phyloP scores from a whole-genome alignment of 208 protist genomes.

The Porcisia deanei region DNA sequence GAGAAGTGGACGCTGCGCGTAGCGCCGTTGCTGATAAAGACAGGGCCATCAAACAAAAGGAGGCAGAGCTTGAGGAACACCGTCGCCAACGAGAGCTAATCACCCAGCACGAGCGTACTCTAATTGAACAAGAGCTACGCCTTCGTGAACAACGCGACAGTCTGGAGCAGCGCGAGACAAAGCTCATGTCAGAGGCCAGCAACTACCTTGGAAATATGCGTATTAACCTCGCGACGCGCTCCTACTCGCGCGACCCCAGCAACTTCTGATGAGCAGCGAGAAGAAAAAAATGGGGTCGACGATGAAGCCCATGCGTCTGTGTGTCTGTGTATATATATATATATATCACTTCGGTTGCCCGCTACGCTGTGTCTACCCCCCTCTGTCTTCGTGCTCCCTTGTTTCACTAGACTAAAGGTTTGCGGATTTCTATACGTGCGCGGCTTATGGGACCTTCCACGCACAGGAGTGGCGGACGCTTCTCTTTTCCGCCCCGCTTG shows the following conservation, averaged over 20 bases:
- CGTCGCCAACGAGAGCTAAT: constrained; percentile 79
- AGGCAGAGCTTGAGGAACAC: constrained; percentile 82
- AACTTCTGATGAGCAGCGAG: constrained; percentile 30
- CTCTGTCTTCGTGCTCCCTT: background rate
- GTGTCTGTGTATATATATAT: background rate
- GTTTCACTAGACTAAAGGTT: background rate
- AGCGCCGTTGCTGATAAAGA: constrained; percentile 74
- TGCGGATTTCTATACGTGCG: background rate
- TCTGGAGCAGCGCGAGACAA: constrained; percentile 87
- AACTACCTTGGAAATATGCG: constrained; percentile 86
- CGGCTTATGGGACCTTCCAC: background rate
- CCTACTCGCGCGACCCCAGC: constrained; percentile 70
- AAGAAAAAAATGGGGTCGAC: background rate
- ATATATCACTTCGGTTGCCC: background rate
- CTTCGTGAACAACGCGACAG: constrained; percentile 88
- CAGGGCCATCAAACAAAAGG: constrained; percentile 63
- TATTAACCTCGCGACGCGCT: constrained; percentile 44
- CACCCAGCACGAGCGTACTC: constrained; percentile 83
- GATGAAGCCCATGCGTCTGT: background rate
- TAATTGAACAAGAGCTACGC: constrained; percentile 91
- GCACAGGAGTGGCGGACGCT: background rate
- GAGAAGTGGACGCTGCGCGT: constrained; percentile 67
- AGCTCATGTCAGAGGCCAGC: constrained; percentile 83
- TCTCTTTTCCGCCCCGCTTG: background rate
- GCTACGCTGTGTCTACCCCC: background rate